Percentiles rank a stretch among this genome's conserved stretches.
phyloP scores from a whole-genome alignment of 2,329 filamentous ascomycete species.

The Aspergillus proliferans region DNA sequence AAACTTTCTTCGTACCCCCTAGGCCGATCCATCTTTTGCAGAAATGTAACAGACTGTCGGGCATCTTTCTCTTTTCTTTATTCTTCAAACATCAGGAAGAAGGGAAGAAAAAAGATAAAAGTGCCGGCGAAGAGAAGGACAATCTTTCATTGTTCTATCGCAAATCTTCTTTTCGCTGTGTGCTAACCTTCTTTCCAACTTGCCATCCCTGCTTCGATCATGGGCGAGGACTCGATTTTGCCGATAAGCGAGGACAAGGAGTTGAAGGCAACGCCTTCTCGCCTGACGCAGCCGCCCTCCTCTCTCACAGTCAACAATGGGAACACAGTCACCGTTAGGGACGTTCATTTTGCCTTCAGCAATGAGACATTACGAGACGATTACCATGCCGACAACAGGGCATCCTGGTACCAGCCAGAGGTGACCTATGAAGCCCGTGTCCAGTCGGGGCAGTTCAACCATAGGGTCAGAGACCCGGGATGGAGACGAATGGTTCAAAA shows the following conservation, averaged over 20 bases:
- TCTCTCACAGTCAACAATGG: too few species aligned
- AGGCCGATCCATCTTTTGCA: neutral
- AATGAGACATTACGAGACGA: neutral
- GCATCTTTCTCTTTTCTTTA: too few species aligned
- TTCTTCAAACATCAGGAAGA: too few species aligned
- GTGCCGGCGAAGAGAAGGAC: too few species aligned
- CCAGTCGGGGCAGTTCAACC: neutral
- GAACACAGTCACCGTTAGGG: neutral
- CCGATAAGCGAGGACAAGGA: neutral
- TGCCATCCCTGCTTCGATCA: neutral
- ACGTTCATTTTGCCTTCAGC: neutral
- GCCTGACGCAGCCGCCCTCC: neutral
- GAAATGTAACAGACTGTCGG: too few species aligned
- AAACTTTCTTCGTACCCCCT: neutral
- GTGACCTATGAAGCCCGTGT: neutral
- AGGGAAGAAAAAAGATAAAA: too few species aligned
- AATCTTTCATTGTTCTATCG: too few species aligned
- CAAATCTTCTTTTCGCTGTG: neutral
- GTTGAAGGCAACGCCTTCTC: neutral
- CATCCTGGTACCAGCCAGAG: neutral
- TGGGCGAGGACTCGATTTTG: neutral
- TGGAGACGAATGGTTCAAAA: slow-evolving; percentile 17
- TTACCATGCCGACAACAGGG: neutral
- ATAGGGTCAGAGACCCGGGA: slow-evolving; percentile 6
- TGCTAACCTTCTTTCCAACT: too few species aligned